A percentile compares a stretch with the other conserved stretches of the same genome.
phyloP scores from a whole-genome alignment of 768 basidiomycete genomes.

The Agaricus bisporus region DNA sequence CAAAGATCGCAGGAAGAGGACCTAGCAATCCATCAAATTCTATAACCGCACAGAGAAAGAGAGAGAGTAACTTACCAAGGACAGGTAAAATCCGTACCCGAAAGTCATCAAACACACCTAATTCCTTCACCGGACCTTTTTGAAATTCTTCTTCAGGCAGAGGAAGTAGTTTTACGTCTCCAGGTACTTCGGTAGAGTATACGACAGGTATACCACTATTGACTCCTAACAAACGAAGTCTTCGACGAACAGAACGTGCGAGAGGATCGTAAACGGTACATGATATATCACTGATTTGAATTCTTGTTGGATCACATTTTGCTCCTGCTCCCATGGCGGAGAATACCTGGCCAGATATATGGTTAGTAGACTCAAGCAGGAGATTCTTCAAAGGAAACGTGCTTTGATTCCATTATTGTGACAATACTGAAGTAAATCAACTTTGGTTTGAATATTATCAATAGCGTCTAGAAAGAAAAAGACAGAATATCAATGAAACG shows the following conservation, averaged over 20 bases:
- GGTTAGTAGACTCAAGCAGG: neutral
- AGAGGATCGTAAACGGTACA: constrained; percentile 91
- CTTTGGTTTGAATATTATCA: constrained; percentile 96
- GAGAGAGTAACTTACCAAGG: constrained; percentile 46
- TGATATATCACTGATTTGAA: constrained; percentile 95
- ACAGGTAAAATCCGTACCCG: constrained; percentile 92
- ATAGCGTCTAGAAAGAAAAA: constrained; percentile 76
- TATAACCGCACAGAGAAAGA: neutral
- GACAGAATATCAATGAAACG: neutral
- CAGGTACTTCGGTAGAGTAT: constrained; percentile 92
- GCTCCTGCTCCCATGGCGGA: constrained; percentile 97
- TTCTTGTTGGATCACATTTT: constrained; percentile 89
- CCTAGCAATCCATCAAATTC: constrained; percentile 29
- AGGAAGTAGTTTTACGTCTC: constrained; percentile 84
- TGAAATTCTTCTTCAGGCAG: constrained; percentile 88
- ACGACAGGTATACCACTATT: constrained; percentile 77
- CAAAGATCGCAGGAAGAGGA: constrained; percentile 86
- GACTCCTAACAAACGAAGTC: constrained; percentile 59
- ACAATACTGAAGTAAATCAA: constrained; percentile 89
- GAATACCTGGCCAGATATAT: constrained; percentile 63
- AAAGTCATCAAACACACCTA: constrained; percentile 89
- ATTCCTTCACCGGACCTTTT: constrained; percentile 84
- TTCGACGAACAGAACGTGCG: constrained; percentile 81
- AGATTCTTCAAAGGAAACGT: constrained; percentile 8
- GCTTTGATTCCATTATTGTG: constrained; percentile 76